These are phyloP conservation scores for Aspergillus flavus DNA, from an alignment of 2,329 filamentous ascomycete genomes.

Conservation along the genomic window DNA sequence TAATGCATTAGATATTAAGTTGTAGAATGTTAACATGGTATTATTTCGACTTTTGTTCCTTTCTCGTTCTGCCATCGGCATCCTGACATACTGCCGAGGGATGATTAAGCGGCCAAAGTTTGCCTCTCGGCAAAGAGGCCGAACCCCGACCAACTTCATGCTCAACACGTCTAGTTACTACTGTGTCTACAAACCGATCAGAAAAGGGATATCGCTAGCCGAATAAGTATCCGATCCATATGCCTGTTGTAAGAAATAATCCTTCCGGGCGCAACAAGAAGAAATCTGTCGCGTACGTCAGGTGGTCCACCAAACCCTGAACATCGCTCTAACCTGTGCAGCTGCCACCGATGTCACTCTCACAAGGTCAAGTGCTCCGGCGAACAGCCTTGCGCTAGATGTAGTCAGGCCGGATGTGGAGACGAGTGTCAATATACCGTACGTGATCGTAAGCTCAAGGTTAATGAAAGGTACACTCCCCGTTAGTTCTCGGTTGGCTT, in stretches of 20 bases:
- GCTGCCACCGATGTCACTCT: slow-evolving; percentile 43
- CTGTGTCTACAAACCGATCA: background rate
- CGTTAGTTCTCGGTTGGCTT: background rate
- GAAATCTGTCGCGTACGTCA: slow-evolving; percentile 19
- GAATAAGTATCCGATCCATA: background rate
- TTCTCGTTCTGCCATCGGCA: background rate
- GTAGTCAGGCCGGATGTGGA: slow-evolving; percentile 32
- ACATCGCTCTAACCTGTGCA: slow-evolving; percentile 5
- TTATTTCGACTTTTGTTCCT: background rate
- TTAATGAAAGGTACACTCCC: slow-evolving; percentile 23
- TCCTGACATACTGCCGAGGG: background rate
- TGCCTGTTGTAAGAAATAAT: slow-evolving; percentile 12
- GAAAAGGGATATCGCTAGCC: background rate
- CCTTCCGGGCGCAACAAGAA: slow-evolving; percentile 13
- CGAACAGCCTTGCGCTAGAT: slow-evolving; percentile 42
- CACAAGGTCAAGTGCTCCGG: slow-evolving; percentile 51
- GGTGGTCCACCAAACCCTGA: background rate
- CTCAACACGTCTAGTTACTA: background rate
- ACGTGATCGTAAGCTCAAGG: slow-evolving; percentile 42
- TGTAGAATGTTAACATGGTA: too few relatives aligned
- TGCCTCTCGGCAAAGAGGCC: slow-evolving; percentile 11
- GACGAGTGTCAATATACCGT: slow-evolving; percentile 38
- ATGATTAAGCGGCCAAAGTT: background rate
- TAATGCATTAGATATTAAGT: too few relatives aligned
- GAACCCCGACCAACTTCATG: slow-evolving; percentile 5